These are phyloP conservation scores for Ceratocystis colombiana DNA, from an alignment of 2,329 filamentous ascomycete genomes.

Conservation along the genomic window DNA sequence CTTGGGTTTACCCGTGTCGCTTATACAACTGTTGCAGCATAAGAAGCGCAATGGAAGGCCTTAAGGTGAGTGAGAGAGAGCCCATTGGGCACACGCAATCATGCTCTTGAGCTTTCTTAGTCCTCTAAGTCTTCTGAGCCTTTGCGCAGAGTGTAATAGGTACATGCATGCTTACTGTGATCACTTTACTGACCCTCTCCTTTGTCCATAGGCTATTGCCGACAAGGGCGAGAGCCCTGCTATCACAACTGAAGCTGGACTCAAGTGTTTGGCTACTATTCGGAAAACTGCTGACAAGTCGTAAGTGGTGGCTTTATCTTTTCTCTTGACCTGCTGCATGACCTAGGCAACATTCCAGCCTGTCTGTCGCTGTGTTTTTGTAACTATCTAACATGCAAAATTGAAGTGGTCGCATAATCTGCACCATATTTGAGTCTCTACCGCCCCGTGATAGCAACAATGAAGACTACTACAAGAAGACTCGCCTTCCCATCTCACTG, in stretches of 20 bases:
- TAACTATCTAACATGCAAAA: slow-evolving; percentile 27
- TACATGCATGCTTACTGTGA: slow-evolving; percentile 4
- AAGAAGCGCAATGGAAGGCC: slow-evolving; percentile 22
- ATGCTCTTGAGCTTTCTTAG: neutral
- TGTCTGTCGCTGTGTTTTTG: neutral
- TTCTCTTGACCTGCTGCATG: neutral
- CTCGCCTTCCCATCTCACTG: slow-evolving; percentile 68
- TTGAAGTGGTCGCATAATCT: slow-evolving; percentile 59
- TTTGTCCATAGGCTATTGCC: slow-evolving; percentile 29
- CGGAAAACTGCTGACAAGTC: slow-evolving; percentile 70
- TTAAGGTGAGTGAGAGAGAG: slow-evolving; percentile 19
- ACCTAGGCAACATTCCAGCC: neutral
- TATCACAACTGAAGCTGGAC: slow-evolving; percentile 59
- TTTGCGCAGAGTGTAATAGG: neutral
- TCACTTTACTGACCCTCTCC: slow-evolving; percentile 37
- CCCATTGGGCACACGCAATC: neutral
- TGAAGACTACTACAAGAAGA: slow-evolving; percentile 67
- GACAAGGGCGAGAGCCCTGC: slow-evolving; percentile 52
- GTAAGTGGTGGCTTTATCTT: slow-evolving; percentile 40
- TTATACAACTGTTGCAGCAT: slow-evolving; percentile 20
- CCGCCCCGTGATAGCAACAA: slow-evolving; percentile 49
- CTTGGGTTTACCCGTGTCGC: slow-evolving; percentile 1
- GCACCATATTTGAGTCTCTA: slow-evolving; percentile 64
- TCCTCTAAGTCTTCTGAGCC: neutral
- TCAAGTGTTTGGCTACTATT: slow-evolving; percentile 65